Evolutionary conservation across 768 basidiomycete species (phyloP).

Genomic region (Leccinum pellstonianum): DNA sequence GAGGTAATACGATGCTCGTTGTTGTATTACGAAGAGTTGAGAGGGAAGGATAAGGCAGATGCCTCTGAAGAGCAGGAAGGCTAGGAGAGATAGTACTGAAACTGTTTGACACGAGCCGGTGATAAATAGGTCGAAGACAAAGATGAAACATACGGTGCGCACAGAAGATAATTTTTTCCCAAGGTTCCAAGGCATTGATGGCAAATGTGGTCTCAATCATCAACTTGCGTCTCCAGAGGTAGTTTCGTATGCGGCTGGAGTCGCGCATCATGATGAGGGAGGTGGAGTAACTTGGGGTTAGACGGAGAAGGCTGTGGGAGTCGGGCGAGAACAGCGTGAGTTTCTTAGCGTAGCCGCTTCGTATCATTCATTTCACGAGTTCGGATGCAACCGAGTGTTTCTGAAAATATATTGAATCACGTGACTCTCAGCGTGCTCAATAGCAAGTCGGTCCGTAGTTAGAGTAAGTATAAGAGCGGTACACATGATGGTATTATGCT

Average conservation of each 20-base stretch:
- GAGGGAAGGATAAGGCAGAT: slow-evolving; percentile 57
- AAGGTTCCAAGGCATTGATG: slow-evolving; percentile 59
- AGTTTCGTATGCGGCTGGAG: slow-evolving; percentile 26
- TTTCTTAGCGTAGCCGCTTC: too few relatives aligned
- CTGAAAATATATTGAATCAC: not conserved
- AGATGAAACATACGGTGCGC: slow-evolving; percentile 27
- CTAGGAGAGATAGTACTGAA: slow-evolving; percentile 38
- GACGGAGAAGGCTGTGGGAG: not conserved
- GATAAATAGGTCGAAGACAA: not conserved
- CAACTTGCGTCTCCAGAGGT: slow-evolving; percentile 53
- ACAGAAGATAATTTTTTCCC: slow-evolving; percentile 64
- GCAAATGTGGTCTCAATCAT: slow-evolving; percentile 61
- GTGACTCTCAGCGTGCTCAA: not conserved
- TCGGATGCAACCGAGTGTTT: not conserved
- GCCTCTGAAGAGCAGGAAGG: slow-evolving; percentile 49
- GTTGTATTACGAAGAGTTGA: slow-evolving; percentile 51
- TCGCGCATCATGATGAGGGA: slow-evolving; percentile 8
- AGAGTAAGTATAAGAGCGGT: not conserved
- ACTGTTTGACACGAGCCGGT: slow-evolving; percentile 29
- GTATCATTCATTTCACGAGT: not conserved
- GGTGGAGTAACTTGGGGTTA: not conserved
- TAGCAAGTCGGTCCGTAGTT: not conserved
- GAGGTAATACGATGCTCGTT: slow-evolving; percentile 61
- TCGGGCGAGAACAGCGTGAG: not conserved
- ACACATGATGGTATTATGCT: not conserved